These are phyloP conservation scores for Cystofilobasidium bisporidii DNA, from an alignment of 768 basidiomycete species.

Conservation along the genomic window DNA sequence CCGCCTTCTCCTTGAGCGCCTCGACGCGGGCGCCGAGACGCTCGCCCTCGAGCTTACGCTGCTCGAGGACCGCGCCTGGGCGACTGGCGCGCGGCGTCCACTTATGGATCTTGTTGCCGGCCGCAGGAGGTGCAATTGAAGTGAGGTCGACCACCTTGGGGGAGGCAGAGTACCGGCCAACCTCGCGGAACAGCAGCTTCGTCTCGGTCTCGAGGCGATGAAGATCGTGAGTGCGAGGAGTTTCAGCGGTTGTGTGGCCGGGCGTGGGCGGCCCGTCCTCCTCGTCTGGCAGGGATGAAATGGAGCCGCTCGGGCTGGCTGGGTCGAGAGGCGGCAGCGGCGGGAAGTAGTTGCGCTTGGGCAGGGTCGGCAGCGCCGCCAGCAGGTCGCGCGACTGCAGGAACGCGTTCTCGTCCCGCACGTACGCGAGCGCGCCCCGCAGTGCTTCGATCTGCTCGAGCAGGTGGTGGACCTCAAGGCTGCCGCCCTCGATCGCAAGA, in stretches of 20 bases:
- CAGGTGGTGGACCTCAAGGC: conserved; percentile 74
- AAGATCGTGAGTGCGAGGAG: conserved; percentile 43
- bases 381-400: conserved; percentile 88
- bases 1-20: not conserved
- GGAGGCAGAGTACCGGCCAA: conserved; percentile 71
- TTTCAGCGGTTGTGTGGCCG: conserved; percentile 27
- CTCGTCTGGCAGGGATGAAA: conserved; percentile 38
- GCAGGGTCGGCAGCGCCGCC: conserved; percentile 65
- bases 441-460: conserved; percentile 88
- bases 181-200: conserved; percentile 77
- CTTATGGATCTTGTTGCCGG: too few relatives aligned
- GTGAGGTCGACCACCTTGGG: conserved; percentile 81
- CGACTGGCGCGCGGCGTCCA: not conserved
- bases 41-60: not conserved
- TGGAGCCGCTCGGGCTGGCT: conserved; percentile 50
- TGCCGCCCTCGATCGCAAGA: conserved; percentile 55
- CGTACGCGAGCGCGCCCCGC: conserved; percentile 80
- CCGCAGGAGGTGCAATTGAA: not conserved
- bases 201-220: conserved; percentile 69
- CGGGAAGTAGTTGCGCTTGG: conserved; percentile 48
- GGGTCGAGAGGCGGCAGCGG: conserved; percentile 38
- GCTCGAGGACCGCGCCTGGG: not conserved
- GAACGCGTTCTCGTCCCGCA: conserved; percentile 87
- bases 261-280: conserved; percentile 30
- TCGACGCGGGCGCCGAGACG: not conserved